Evolutionary conservation across 2,329 filamentous ascomycete species (phyloP).

Genomic region (Annulohypoxylon truncatum): DNA sequence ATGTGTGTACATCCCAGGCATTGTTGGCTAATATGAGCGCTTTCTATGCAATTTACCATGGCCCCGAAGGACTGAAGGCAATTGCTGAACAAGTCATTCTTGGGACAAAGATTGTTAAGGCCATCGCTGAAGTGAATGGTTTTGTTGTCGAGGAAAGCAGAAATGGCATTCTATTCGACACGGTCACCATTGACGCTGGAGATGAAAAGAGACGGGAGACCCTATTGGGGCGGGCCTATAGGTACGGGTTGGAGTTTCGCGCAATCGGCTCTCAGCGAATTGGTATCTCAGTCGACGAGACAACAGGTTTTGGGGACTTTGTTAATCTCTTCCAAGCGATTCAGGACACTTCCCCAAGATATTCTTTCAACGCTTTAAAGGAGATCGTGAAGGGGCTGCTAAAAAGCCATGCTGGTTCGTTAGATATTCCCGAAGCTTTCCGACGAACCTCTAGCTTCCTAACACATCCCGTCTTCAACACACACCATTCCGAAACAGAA

Average conservation of each 20-base stretch:
- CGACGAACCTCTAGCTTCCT: constrained; percentile 80
- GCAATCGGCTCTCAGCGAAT: constrained; percentile 69
- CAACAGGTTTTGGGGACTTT: constrained; percentile 64
- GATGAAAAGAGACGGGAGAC: constrained; percentile 60
- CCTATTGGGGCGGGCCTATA: constrained; percentile 63
- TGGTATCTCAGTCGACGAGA: constrained; percentile 84
- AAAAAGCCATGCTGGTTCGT: constrained; percentile 47
- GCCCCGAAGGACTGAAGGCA: constrained; percentile 81
- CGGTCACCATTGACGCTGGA: constrained; percentile 73
- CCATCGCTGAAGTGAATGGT: constrained; percentile 71
- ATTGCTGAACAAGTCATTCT: constrained; percentile 84
- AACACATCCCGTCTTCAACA: constrained; percentile 94
- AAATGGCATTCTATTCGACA: constrained; percentile 79
- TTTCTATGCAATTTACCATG: constrained; percentile 94
- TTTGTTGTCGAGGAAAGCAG: constrained; percentile 70
- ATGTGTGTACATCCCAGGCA: constrained; percentile 96
- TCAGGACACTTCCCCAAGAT: constrained; percentile 6
- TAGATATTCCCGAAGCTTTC: constrained; percentile 68
- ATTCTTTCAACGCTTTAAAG: constrained; percentile 46
- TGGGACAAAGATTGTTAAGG: constrained; percentile 76
- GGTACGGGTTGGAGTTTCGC: constrained; percentile 70
- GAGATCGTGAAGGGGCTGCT: constrained; percentile 58
- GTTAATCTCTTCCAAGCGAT: constrained; percentile 47
- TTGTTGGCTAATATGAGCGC: constrained; percentile 95
- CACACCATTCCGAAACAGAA: constrained; percentile 94